Evolutionary conservation across 108 stramenopile species (phyloP).

Genomic region (Discostella pseudostelligera): DNA sequence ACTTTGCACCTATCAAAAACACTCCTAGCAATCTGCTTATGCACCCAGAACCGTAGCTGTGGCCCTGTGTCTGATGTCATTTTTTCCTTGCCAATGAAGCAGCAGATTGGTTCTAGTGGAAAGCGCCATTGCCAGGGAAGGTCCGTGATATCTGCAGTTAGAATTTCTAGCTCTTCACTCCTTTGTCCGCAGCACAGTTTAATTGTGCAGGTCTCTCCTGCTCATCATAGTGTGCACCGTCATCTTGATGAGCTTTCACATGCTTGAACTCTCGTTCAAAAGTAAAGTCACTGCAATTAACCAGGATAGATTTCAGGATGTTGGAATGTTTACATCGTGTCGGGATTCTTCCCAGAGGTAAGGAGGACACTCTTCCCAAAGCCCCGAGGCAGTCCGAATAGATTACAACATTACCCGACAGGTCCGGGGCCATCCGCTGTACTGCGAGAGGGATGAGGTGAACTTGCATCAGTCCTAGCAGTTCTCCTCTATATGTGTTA

Average conservation of each 20-base stretch:
- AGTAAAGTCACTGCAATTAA: constrained; percentile 7
- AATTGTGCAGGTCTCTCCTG: constrained; percentile 8
- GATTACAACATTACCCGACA: not conserved
- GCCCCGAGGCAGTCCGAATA: constrained; percentile 25
- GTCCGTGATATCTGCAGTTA: not conserved
- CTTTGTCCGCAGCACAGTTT: constrained; percentile 1
- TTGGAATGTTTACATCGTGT: constrained; percentile 11
- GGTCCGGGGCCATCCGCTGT: constrained; percentile 2
- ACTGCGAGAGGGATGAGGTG: constrained; percentile 16
- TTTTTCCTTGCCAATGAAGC: constrained; percentile 9
- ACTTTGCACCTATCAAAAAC: not conserved
- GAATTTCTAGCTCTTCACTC: constrained; percentile 7
- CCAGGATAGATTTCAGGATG: constrained; percentile 16
- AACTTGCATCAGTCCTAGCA: constrained; percentile 17
- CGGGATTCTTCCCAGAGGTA: constrained; percentile 10
- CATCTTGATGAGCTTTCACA: constrained; percentile 30
- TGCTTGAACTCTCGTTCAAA: constrained; percentile 8
- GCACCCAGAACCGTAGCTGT: not conserved
- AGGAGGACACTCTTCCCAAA: not conserved
- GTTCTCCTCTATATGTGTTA: constrained; percentile 23
- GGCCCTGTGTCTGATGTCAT: constrained; percentile 16
- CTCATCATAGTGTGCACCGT: not conserved
- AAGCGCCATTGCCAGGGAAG: constrained; percentile 8
- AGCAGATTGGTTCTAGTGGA: constrained; percentile 17
- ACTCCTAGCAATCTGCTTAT: not conserved